A percentile compares a stretch with the other conserved stretches of the same genome.
These are phyloP conservation scores for Parathielavia appendiculata DNA, from an alignment of 495 filamentous ascomycete genomes.

Conservation along the genomic window DNA sequence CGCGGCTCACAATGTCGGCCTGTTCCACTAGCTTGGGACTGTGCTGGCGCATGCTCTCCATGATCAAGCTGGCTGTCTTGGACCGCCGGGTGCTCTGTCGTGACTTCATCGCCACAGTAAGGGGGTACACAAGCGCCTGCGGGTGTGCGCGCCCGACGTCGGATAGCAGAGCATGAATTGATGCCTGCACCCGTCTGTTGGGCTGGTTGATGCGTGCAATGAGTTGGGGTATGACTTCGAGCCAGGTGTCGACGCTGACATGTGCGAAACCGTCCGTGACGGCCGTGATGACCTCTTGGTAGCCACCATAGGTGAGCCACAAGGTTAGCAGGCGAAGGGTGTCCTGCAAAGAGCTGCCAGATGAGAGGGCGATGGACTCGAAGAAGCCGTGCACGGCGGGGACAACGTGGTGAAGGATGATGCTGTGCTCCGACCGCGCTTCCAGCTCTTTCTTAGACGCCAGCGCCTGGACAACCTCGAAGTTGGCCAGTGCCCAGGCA, in stretches of 20 bases:
- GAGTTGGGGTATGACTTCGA: constrained; percentile 94
- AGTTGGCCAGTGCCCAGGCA: constrained; percentile 97
- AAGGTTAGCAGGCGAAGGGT: constrained; percentile 86
- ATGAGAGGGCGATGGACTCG: constrained; percentile 86
- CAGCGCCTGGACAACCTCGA: constrained; percentile 87
- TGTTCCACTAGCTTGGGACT: constrained; percentile 92
- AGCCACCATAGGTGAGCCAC: constrained; percentile 92
- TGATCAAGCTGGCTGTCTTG: constrained; percentile 80
- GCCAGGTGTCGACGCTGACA: constrained; percentile 95
- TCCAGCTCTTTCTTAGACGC: constrained; percentile 57
- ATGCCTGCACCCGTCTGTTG: constrained; percentile 73
- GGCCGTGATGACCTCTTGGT: constrained; percentile 76
- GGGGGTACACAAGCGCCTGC: constrained; percentile 97
- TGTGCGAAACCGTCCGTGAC: constrained; percentile 85
- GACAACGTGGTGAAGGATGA: constrained; percentile 82
- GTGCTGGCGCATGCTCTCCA: constrained; percentile 97
- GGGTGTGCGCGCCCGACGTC: constrained; percentile 93
- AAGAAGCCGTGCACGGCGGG: constrained; percentile 94
- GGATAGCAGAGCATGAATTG: constrained; percentile 83
- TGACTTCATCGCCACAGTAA: constrained; percentile 98
- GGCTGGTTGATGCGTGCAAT: constrained; percentile 97
- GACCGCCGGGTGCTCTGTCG: constrained; percentile 66
- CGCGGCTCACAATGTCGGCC: constrained; percentile 86
- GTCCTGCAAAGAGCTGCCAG: constrained; percentile 89
- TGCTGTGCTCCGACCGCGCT: constrained; percentile 43